A percentile compares a stretch with the other conserved stretches of the same genome.
Evolutionary conservation across 768 basidiomycete species (phyloP).

Genomic region (Leccinum longicurvipes): DNA sequence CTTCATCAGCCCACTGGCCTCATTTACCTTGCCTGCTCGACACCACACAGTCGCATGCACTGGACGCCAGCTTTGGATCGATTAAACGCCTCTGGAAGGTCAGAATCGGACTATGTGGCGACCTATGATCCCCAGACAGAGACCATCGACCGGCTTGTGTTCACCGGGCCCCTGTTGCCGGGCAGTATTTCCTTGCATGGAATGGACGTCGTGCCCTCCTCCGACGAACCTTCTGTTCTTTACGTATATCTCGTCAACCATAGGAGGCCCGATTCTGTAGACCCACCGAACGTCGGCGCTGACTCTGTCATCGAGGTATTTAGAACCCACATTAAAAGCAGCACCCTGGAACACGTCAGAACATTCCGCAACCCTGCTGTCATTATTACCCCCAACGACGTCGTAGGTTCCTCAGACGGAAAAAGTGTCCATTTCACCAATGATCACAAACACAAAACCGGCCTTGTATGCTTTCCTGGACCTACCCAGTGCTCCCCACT

Average conservation of each 20-base stretch:
- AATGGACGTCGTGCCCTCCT: conserved; percentile 63
- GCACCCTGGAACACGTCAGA: conserved; percentile 47
- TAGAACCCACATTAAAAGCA: conserved; percentile 44
- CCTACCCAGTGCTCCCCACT: background rate
- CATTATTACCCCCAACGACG: conserved; percentile 66
- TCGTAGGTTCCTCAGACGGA: conserved; percentile 64
- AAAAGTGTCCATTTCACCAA: conserved; percentile 70
- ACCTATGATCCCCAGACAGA: conserved; percentile 51
- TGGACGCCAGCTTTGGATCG: conserved; percentile 50
- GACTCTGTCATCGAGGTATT: conserved; percentile 74
- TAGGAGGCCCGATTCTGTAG: conserved; percentile 44
- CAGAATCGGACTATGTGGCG: conserved; percentile 54
- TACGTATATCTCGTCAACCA: conserved; percentile 75
- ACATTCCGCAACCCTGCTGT: conserved; percentile 52
- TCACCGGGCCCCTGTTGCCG: conserved; percentile 35
- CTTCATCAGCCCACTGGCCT: conserved; percentile 56
- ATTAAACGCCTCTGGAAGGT: conserved; percentile 36
- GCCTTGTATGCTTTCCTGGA: conserved; percentile 40
- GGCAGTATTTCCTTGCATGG: conserved; percentile 57
- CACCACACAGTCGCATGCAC: conserved; percentile 40
- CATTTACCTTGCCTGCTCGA: conserved; percentile 64
- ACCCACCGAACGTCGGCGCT: conserved; percentile 50
- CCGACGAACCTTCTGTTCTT: conserved; percentile 44
- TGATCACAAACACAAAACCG: conserved; percentile 53
- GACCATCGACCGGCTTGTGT: conserved; percentile 43